Evolutionary conservation across 257 asterid genomes (phyloP).

Genomic region (Nicotiana noctiflora): DNA sequence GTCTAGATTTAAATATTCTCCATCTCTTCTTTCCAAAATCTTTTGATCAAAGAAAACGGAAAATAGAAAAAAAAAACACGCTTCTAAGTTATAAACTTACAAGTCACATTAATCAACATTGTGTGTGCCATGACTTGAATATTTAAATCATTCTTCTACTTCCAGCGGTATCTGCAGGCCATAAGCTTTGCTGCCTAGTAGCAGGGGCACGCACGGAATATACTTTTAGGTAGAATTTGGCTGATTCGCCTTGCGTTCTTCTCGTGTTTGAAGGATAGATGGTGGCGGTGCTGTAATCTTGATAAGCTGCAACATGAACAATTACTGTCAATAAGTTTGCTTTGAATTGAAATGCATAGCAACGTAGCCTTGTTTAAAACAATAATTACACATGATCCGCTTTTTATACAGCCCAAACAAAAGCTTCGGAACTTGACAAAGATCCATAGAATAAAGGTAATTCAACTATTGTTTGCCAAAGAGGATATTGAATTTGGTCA

Average conservation of each 20-base stretch:
- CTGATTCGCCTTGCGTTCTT: conserved; percentile 21
- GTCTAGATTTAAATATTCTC: not conserved
- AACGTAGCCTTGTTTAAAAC: not conserved
- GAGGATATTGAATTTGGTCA: no score
- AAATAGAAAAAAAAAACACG: not conserved
- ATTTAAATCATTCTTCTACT: not conserved
- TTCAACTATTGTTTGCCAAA: no score
- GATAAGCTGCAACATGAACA: conserved; percentile 38
- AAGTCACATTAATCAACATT: not conserved
- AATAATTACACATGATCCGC: not conserved
- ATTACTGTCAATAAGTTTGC: not conserved
- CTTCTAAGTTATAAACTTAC: not conserved
- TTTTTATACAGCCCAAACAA: no score
- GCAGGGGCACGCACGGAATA: not conserved
- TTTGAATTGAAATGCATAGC: not conserved
- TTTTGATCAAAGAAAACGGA: not conserved
- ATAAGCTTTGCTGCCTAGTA: not conserved
- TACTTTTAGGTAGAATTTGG: not conserved
- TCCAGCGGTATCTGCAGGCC: not conserved
- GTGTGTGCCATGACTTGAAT: not conserved
- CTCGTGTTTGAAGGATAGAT: conserved; percentile 33
- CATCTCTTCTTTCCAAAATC: not conserved
- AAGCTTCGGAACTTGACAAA: no score
- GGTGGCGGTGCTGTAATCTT: conserved; percentile 68
- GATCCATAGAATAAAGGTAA: no score